Conservation (phyloP, 2,329 filamentous ascomycete genomes). For the Trichoderma pleuroti region DNA sequence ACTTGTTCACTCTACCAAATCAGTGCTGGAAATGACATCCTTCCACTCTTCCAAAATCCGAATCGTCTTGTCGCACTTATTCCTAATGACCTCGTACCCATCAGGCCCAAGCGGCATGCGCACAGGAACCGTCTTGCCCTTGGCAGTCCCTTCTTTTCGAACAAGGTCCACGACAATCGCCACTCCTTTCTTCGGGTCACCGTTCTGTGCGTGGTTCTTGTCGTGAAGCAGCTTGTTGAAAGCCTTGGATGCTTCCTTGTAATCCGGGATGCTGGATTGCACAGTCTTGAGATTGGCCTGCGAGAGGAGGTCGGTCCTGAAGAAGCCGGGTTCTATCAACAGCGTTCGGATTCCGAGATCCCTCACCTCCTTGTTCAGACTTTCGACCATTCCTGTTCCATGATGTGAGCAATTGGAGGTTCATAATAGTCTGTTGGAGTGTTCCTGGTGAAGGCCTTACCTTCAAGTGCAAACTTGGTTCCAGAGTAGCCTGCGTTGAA, state of each 20-base stretch:
- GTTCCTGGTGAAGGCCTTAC: neutral
- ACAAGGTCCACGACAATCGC: constrained; percentile 26
- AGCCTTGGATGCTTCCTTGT: neutral
- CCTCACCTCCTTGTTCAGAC: constrained; percentile 13
- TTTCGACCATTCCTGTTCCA: constrained; percentile 18
- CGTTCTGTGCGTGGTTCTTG: constrained; percentile 19
- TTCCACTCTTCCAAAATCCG: constrained; percentile 18
- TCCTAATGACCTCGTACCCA: constrained; percentile 22
- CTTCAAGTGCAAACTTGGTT: constrained; percentile 20
- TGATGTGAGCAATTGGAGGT: neutral
- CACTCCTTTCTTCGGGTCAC: constrained; percentile 25
- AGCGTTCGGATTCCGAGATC: constrained; percentile 13
- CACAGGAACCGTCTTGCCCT: constrained; percentile 22
- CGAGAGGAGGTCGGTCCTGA: constrained; percentile 14
- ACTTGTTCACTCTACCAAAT: neutral
- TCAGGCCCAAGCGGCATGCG: constrained; percentile 28
- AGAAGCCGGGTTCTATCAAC: constrained; percentile 15
- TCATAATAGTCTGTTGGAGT: too few species aligned
- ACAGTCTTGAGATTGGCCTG: neutral
- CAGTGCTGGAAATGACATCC: constrained; percentile 22
- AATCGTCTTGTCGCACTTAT: constrained; percentile 27
- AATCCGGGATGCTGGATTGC: constrained; percentile 16
- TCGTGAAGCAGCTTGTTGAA: neutral
- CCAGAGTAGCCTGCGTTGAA: constrained; percentile 15
- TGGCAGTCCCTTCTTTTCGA: constrained; percentile 24